Evolutionary conservation across 129 eudicot species (phyloP), one percentile per base, ranked within the genome.

Genomic region (Kitagawia praeruptora): DNA sequence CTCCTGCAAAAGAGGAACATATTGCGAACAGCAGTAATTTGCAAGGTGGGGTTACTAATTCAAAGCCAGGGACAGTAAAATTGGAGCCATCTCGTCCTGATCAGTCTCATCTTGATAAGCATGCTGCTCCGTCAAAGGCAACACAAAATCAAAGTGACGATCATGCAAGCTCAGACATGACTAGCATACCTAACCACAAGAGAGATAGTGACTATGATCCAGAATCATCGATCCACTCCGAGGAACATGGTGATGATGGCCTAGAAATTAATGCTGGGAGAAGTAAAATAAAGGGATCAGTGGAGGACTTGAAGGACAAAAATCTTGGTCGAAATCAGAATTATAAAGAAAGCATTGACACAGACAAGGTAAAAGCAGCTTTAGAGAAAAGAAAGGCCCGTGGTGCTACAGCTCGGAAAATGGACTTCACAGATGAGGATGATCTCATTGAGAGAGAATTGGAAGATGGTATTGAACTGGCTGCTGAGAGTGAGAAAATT

Each of bases 391-490:
- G 81, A 77, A 95, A 95, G 83, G 85, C 93, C n/a, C 89, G 89
- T 31, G 89, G 89, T 21, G 96, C 90, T n/a, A 85, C 85, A 61
- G 75, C 89, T 61, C 92, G 86, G 9, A 90, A 84, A 81, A 84
- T 83, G 11, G 94, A 92, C 77, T 76, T 83, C 70, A 77, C 90
- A 90, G 99, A 95, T 77, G 99, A 95, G 23, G 93, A 86, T 64
- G 97, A 89, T 82, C 84, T 89, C 25, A 93, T 95, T 10, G 91
- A 92, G 81, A 85, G 97, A 75, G 94, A 89, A 58, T 74, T 95
- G 46, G 99, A 95, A 78, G 97, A 95, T 80, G 97, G 93, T 63
- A 85, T 95, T 67, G 99, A 92, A 82, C 72, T 90, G 83, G 87
- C 93, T 16, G 87, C 80, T 51, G 91, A 84, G 82, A 88, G 86